Evolutionary conservation across 2,329 filamentous ascomycete species (phyloP), one percentile per base, ranked within the genome.

Genomic region (Pyrenophora seminiperda): DNA sequence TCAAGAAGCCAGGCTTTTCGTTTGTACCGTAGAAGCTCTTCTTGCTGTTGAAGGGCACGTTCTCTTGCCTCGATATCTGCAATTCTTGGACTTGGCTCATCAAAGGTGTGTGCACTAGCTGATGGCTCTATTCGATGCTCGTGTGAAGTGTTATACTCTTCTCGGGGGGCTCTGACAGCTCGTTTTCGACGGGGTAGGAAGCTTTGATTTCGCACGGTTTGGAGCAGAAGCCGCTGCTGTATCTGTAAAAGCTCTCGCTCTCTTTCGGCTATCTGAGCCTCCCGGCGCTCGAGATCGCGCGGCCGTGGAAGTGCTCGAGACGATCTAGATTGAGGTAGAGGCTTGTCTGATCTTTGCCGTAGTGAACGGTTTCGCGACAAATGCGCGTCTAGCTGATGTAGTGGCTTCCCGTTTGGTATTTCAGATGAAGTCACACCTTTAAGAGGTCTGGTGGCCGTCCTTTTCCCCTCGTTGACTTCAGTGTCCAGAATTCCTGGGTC

Each of bases 21-120:
- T 31, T 54, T 61, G 40, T 50, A 54, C 4, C 40, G 36, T 6
- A 53, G 34, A 3, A 56, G 33, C 45, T 53, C 53, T 38, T 53
- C 50, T 19, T 39, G 36, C n/a, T 47, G 47, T 20, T 42, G 36
- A 7, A 50, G 37, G n/a, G 55, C 48, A 7, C 36, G 41, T 41
- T 49, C 48, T 39, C 41, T 47, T 29, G 43, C 50, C 27, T 56
- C 45, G 6, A 53, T 43, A 2, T 51, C 41, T 11, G 27, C 27
- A 14, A 29, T 18, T 15, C 24, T 47, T 19, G 38, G 1, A 13
- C 38, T 38, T 10, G 18, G 9, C 14, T 19, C 15, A 13, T 34
- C 13, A 18, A 11, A 17, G 0, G 27, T 36, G 14, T 13, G 19
- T 24, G 18, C 7, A 18, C 19, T 19, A 19, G 15, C 14, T 5